Conservation (phyloP, 2,329 filamentous ascomycete genomes). For the Cercospora sp. region DNA sequence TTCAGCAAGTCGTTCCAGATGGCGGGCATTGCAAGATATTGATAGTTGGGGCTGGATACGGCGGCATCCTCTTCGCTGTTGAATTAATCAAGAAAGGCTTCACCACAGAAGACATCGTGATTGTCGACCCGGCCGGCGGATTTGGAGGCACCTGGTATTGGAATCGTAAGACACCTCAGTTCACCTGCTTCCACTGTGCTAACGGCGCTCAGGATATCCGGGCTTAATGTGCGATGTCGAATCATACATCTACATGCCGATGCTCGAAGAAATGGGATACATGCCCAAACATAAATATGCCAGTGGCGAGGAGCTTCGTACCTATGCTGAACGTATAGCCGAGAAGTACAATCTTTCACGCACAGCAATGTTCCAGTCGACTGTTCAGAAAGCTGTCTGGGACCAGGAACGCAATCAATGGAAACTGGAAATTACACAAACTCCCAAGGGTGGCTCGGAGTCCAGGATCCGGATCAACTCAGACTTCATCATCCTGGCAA, state of each 20-base stretch:
- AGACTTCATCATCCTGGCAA: constrained; percentile 44
- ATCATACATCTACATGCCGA: constrained; percentile 59
- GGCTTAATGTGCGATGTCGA: constrained; percentile 59
- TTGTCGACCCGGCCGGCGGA: constrained; percentile 50
- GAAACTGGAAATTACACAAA: constrained; percentile 35
- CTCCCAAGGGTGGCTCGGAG: constrained; percentile 32
- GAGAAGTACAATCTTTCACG: constrained; percentile 46
- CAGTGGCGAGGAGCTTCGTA: constrained; percentile 48
- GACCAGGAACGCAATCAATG: constrained; percentile 44
- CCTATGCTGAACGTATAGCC: constrained; percentile 50
- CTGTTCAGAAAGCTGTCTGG: constrained; percentile 49
- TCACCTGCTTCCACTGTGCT: background rate
- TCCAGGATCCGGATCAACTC: constrained; percentile 35
- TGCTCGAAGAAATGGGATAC: constrained; percentile 60
- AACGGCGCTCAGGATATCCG: constrained; percentile 39
- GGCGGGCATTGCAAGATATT: constrained; percentile 25
- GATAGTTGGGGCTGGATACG: constrained; percentile 49
- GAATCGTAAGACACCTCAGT: constrained; percentile 36
- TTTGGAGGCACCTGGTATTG: constrained; percentile 54
- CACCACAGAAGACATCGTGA: constrained; percentile 39
- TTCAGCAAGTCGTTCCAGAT: constrained; percentile 22
- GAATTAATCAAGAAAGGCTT: constrained; percentile 44
- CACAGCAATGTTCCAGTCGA: constrained; percentile 51
- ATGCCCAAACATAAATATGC: constrained; percentile 56
- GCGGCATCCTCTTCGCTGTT: constrained; percentile 46